Evolutionary conservation across 2,329 filamentous ascomycete species (phyloP).

Genomic region (Paecilomyces variotii): DNA sequence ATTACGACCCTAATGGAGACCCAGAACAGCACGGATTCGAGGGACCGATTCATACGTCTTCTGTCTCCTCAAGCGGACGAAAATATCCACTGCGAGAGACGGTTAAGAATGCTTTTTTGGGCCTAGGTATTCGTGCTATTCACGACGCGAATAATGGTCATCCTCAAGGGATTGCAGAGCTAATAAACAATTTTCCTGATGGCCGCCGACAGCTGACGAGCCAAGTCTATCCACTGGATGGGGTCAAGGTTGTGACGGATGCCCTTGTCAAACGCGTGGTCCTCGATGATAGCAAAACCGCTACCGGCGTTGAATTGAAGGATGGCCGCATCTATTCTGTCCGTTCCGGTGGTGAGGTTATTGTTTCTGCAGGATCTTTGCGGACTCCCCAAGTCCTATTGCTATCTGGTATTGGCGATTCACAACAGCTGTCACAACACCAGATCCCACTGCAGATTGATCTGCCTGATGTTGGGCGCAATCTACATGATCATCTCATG

Average conservation of each 20-base stretch:
- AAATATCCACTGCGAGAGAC: not conserved
- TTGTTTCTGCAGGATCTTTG: constrained; percentile 2
- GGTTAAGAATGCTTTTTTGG: not conserved
- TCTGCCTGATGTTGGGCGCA: constrained; percentile 55
- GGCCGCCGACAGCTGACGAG: not conserved
- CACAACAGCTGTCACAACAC: constrained; percentile 44
- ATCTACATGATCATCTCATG: constrained; percentile 51
- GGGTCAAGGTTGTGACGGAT: not conserved
- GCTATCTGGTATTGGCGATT: constrained; percentile 56
- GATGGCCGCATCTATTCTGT: not conserved
- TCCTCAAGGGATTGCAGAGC: not conserved
- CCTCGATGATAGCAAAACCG: not conserved
- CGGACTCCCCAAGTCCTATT: constrained; percentile 54
- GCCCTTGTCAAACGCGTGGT: constrained; percentile 1
- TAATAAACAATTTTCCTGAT: not conserved
- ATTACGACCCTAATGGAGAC: not conserved
- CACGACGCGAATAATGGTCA: not conserved
- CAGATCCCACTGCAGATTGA: constrained; percentile 49
- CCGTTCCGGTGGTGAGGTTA: constrained; percentile 1
- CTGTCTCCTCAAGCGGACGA: not conserved
- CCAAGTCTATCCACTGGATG: not conserved
- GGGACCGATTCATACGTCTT: not conserved
- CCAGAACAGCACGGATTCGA: not conserved
- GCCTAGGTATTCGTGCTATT: not conserved
- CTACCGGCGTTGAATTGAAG: not conserved